Evolutionary conservation across 805 yeast species (phyloP).

Genomic region (Suhomyces sp.): DNA sequence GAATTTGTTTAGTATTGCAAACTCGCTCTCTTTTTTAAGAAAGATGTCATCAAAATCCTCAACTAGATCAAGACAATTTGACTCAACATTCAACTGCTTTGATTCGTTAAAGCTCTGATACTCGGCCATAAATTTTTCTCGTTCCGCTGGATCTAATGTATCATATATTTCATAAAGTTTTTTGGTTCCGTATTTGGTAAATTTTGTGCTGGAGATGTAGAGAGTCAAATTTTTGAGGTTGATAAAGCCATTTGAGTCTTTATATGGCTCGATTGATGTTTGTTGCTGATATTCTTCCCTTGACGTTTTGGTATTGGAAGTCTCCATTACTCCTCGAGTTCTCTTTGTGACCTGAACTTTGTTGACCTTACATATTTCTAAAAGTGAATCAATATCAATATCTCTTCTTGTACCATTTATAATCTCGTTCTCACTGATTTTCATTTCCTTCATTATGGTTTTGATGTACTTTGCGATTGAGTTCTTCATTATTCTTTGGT

Average conservation of each 20-base stretch:
- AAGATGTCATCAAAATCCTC: conserved; percentile 11
- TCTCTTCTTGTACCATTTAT: too few species aligned
- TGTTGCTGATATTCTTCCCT: too few species aligned
- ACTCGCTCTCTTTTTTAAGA: conserved; percentile 2
- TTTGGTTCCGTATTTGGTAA: conserved; percentile 8
- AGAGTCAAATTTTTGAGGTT: conserved; percentile 21
- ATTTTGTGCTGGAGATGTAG: conserved; percentile 21
- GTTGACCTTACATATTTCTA: too few species aligned
- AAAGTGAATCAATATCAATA: too few species aligned
- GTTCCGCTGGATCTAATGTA: conserved; percentile 11
- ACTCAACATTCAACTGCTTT: conserved; percentile 33
- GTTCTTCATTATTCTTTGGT: conserved; percentile 1
- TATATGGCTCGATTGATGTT: conserved; percentile 11
- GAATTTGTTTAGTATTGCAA: conserved; percentile 8
- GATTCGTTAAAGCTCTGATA: conserved; percentile 23
- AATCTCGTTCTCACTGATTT: conserved; percentile 2
- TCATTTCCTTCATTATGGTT: conserved; percentile 5
- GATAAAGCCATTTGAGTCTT: conserved; percentile 19
- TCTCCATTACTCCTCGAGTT: too few species aligned
- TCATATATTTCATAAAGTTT: conserved; percentile 23
- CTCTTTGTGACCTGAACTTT: too few species aligned
- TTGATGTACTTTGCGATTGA: conserved; percentile 8
- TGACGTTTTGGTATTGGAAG: too few species aligned
- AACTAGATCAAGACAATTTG: conserved; percentile 16
- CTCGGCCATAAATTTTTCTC: conserved; percentile 21